These are phyloP conservation scores for Clarkia xantiana DNA, from an alignment of 345 rosid genomes.

Conservation along the genomic window DNA sequence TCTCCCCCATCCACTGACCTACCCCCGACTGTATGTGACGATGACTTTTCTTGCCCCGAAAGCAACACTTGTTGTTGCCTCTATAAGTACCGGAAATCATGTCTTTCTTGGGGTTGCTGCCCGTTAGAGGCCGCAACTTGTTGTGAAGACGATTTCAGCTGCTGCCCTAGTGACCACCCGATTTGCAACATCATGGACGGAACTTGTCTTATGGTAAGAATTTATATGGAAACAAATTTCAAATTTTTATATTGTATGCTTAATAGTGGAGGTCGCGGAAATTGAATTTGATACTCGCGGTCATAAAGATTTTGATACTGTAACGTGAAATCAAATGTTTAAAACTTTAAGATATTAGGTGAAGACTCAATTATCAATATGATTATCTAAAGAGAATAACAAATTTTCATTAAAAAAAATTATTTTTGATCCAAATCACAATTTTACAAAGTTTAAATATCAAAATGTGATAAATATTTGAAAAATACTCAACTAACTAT, in stretches of 20 bases:
- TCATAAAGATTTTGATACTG: too few relatives aligned
- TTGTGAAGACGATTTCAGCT: constrained; percentile 66
- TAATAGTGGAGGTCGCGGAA: too few relatives aligned
- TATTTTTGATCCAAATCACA: too few relatives aligned
- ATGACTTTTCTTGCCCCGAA: constrained; percentile 46
- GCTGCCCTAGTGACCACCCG: constrained; percentile 84
- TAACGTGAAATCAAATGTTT: too few relatives aligned
- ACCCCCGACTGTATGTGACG: constrained; percentile 68
- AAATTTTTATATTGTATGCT: too few relatives aligned
- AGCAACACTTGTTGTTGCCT: constrained; percentile 83
- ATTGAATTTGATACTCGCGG: too few relatives aligned
- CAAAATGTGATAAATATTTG: too few relatives aligned
- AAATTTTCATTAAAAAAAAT: too few relatives aligned
- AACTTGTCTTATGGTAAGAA: constrained; percentile 54
- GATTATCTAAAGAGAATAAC: too few relatives aligned
- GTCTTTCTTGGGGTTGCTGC: constrained; percentile 96
- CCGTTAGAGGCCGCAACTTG: constrained; percentile 77
- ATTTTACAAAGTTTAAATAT: too few relatives aligned
- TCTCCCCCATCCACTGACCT: constrained; percentile 79
- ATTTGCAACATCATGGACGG: constrained; percentile 49
- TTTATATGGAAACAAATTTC: neutral
- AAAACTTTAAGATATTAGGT: neutral
- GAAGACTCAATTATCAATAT: too few relatives aligned
- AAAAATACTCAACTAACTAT: too few relatives aligned
- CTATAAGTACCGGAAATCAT: constrained; percentile 37